Evolutionary conservation across 768 basidiomycete genomes (phyloP).

Genomic region (Boletus rubropictus): DNA sequence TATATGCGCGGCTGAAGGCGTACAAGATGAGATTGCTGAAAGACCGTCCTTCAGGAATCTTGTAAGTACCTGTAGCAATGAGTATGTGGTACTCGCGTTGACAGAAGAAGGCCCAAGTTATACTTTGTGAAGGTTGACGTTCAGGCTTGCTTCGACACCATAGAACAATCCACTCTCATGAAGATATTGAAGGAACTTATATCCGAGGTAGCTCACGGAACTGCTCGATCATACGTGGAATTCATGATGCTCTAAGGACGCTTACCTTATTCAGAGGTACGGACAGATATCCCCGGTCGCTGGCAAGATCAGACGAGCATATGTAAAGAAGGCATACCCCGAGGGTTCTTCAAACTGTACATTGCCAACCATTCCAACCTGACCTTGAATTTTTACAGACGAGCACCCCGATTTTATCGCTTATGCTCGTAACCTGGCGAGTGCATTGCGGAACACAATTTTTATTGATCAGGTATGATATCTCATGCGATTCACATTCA

Average conservation of each 20-base stretch:
- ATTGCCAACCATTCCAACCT: not conserved
- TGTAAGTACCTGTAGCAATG: slow-evolving; percentile 43
- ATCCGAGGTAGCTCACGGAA: slow-evolving; percentile 48
- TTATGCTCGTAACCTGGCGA: slow-evolving; percentile 63
- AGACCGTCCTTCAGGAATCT: slow-evolving; percentile 33
- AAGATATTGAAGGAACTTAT: slow-evolving; percentile 69
- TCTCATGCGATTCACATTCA: not conserved
- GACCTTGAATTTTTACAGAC: slow-evolving; percentile 38
- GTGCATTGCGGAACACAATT: slow-evolving; percentile 63
- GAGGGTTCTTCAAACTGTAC: slow-evolving; percentile 42
- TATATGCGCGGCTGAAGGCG: slow-evolving; percentile 66
- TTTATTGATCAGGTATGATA: slow-evolving; percentile 73
- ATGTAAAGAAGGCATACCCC: slow-evolving; percentile 56
- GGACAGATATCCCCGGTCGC: slow-evolving; percentile 55
- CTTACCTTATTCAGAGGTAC: slow-evolving; percentile 66
- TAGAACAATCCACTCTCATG: slow-evolving; percentile 81
- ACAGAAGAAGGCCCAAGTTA: slow-evolving; percentile 60
- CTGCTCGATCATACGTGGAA: not conserved
- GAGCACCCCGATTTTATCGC: slow-evolving; percentile 71
- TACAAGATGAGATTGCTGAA: slow-evolving; percentile 54
- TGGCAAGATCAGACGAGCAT: slow-evolving; percentile 53
- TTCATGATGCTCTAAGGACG: slow-evolving; percentile 43
- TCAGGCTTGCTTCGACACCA: slow-evolving; percentile 93
- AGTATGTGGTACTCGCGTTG: not conserved
- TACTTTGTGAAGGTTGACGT: slow-evolving; percentile 98